Evolutionary conservation across 1,139 yeast genomes (phyloP), one percentile per base, ranked within the genome.

Genomic region (Casaregolazyma lundiana): DNA sequence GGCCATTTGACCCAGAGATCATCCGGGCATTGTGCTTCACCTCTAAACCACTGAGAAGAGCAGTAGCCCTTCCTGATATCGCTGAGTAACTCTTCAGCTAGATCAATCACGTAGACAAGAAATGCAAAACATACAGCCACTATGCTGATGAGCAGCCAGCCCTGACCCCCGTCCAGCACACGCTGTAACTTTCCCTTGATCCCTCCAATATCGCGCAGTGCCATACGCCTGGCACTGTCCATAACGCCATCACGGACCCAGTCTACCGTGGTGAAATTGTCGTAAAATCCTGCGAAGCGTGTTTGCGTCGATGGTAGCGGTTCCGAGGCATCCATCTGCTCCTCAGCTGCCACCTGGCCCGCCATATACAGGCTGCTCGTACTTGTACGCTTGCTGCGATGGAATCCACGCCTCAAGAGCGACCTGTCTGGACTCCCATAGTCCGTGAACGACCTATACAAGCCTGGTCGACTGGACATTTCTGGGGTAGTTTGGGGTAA

Each of bases 261-360:
- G 63, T 80, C 85, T n/a, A 78, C 76, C n/a, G 84, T 78, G 19
- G 85, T 79, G 61, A 78, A 80, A 59, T 80, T 83, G 59, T 80
- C 80, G 58, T 79, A 79, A 46, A 60, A 62, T 11, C 43, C 41
- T 6, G 18, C 24, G 34, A 39, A 20, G 4, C 38, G 36, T 34
- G 43, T 21, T 19, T 7, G 32, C 15, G 15, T 6, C 13, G 35
- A 16, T 17, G 37, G 37, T 11, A 16, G 21, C 13, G 21, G 11
- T 11, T 34, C 21, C 24, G 5, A 6, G 6, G 29, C 16, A 18
- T 20, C 9, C 15, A 37, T 37, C 24, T 16, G 18, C 22, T 38
- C 35, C 6, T 6, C n/a, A n/a, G n/a, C n/a, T 22, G 30, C 13
- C 21, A 17, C 2, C 38, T 17, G 38, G 34, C 15, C 30, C 30